Conservation (phyloP, 805 yeast genomes). For the Kuraishia molischiana region DNA sequence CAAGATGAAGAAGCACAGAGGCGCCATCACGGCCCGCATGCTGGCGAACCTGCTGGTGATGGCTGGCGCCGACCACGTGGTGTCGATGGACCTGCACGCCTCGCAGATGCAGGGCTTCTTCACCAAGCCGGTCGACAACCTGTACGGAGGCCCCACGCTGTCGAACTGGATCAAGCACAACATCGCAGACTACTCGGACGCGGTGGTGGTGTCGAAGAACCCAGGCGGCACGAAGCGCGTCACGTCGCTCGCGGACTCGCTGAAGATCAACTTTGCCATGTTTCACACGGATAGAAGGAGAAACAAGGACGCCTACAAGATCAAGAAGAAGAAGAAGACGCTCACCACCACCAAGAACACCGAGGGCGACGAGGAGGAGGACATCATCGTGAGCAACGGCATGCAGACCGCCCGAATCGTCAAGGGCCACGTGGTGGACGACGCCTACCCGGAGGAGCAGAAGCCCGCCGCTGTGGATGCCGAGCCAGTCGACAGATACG, state of each 20-base stretch:
- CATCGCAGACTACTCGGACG: slow-evolving; percentile 73
- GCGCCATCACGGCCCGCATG: slow-evolving; percentile 98
- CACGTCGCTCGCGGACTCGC: slow-evolving; percentile 93
- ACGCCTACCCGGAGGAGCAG: slow-evolving; percentile 23
- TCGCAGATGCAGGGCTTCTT: slow-evolving; percentile 99
- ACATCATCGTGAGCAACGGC: slow-evolving; percentile 63
- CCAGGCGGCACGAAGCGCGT: slow-evolving; percentile 99
- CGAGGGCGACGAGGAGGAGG: slow-evolving; percentile 42
- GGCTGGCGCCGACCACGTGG: slow-evolving; percentile 99
- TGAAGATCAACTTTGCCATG: slow-evolving; percentile 96
- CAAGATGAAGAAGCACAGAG: slow-evolving; percentile 98
- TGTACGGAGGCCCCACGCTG: slow-evolving; percentile 92
- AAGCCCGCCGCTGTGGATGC: not conserved
- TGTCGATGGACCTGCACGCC: slow-evolving; percentile 94
- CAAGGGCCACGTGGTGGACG: slow-evolving; percentile 94
- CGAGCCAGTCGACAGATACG: slow-evolving; percentile 29
- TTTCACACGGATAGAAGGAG: slow-evolving; percentile 97
- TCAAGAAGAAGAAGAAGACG: slow-evolving; percentile 35
- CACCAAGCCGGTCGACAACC: slow-evolving; percentile 92
- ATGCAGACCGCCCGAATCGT: slow-evolving; percentile 94
- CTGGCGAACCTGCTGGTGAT: slow-evolving; percentile 87
- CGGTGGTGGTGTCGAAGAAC: slow-evolving; percentile 96
- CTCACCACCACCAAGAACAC: slow-evolving; percentile 9
- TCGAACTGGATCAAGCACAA: slow-evolving; percentile 94
- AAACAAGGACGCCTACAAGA: slow-evolving; percentile 49